Base-by-base conservation (phyloP, 1,284 basidiomycete genomes). In the Gymnopus androsaceus region DNA sequence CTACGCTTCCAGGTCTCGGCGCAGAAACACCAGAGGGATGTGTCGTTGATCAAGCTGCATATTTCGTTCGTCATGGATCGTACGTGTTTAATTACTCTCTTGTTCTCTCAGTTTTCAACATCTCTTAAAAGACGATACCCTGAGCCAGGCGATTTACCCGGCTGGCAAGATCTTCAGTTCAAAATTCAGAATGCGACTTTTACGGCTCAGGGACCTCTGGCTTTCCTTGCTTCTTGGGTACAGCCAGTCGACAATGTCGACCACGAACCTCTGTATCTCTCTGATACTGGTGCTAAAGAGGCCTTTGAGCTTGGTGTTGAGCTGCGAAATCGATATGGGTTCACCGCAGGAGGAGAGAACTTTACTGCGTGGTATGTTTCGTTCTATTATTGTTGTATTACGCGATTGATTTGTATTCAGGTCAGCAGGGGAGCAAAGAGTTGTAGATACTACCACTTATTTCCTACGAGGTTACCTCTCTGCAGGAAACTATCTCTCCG, bases 11-110 rank as follows among this genome's bases (percentile, higher is more conserved):
- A 34, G 72, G 68, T 11, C 67, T 77, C 30, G 31, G 66, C 0
- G 21, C 48, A 5, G 58, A 63, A 1, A 72, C 68, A 0, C 76
- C 76, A 1, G 46, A 64, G 0, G 72, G 71, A 36, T 78, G 76
- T 51, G 60, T 65, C 1, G 74, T 78, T 1, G 75, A 77, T 38
- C 75, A 76, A 51, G 75, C 75, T 0, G 75, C 76, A 1, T 78
- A 77, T 55, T 73, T 77, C 15, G 56, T 75, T 5, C 69, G 76
- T 0, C 75, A 77, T 58, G 76, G 76, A 57, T 66, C 74, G 75
- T 76, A 55, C 59, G 72, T 67, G n/a, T n/a, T n/a, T n/a, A n/a
- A n/a, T n/a, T n/a, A n/a, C n/a, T 11, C 14, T 38, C 23, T 31
- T 9, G 19, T 33, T n/a, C 23, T 48, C 49, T 42, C 17, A 40